These are phyloP conservation scores for Emericellopsis cladophorae DNA, from an alignment of 2,329 filamentous ascomycete species.

Conservation along the genomic window DNA sequence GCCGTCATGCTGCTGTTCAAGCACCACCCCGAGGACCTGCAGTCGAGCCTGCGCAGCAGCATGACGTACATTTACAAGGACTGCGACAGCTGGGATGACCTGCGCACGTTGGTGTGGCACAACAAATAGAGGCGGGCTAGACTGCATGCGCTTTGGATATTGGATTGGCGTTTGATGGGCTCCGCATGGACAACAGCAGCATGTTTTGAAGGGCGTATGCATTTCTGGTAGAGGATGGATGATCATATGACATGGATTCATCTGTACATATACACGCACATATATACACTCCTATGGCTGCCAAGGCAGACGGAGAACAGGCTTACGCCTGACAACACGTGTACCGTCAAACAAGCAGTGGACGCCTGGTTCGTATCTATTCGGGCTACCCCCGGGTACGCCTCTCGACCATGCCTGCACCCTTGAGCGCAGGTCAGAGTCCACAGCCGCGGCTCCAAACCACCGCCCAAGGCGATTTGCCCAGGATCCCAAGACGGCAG, in stretches of 20 bases:
- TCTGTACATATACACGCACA: neutral
- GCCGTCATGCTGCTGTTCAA: slow-evolving; percentile 92
- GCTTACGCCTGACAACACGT: slow-evolving; percentile 36
- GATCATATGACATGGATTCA: neutral
- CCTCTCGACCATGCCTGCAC: slow-evolving; percentile 23
- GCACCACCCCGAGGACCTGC: slow-evolving; percentile 81
- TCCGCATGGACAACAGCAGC: neutral
- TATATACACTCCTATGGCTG: neutral
- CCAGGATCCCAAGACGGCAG: slow-evolving; percentile 22
- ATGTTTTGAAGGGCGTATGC: too few species aligned
- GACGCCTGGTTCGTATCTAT: slow-evolving; percentile 11
- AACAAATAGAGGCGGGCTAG: slow-evolving; percentile 41
- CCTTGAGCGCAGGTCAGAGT: slow-evolving; percentile 8
- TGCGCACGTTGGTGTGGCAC: slow-evolving; percentile 75
- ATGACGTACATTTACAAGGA: slow-evolving; percentile 97
- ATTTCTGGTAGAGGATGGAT: neutral
- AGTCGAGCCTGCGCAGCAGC: slow-evolving; percentile 81
- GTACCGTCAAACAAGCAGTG: slow-evolving; percentile 44
- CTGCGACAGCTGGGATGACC: slow-evolving; percentile 77
- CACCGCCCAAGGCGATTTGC: slow-evolving; percentile 18
- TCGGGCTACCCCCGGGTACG: neutral
- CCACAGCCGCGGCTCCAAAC: neutral
- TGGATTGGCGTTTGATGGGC: neutral
- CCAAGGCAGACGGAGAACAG: neutral
- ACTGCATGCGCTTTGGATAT: neutral